Conservation (phyloP, 495 filamentous ascomycete species). For the Neurospora sublineolata region DNA sequence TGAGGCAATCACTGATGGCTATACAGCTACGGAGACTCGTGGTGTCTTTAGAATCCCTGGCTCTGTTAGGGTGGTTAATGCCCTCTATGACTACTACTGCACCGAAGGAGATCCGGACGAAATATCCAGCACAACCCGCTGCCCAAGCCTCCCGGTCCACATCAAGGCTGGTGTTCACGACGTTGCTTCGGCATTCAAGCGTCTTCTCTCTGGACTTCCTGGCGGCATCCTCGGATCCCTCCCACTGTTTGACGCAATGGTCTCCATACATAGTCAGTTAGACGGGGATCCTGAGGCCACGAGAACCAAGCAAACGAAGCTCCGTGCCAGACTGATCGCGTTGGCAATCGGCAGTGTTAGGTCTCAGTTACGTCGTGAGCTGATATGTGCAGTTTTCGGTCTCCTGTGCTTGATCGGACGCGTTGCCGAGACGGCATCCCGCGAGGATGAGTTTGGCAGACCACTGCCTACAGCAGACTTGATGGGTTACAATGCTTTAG, state of each 20-base stretch:
- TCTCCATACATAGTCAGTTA: conserved; percentile 48
- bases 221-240: conserved; percentile 63
- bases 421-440: conserved; percentile 35
- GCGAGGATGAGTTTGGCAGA: conserved; percentile 35
- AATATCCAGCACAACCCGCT: conserved; percentile 41
- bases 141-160: conserved; percentile 42
- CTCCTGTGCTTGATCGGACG: conserved; percentile 45
- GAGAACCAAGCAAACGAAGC: conserved; percentile 37
- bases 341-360: conserved; percentile 44
- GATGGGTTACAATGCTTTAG: conserved; percentile 52
- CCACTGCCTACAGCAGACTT: conserved; percentile 37
- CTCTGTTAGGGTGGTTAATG: conserved; percentile 39
- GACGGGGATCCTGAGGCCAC: conserved; percentile 37
- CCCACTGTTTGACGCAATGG: conserved; percentile 52
- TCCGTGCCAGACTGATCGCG: conserved; percentile 52
- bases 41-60: conserved; percentile 59
- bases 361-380: conserved; percentile 46
- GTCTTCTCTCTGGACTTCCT: conserved; percentile 56
- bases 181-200: conserved; percentile 63
- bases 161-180: conserved; percentile 50
- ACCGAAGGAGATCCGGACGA: conserved; percentile 32
- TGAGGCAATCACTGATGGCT: conserved; percentile 9
- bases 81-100: conserved; percentile 53
- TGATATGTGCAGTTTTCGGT: conserved; percentile 58
- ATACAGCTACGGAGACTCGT: conserved; percentile 32